phyloP scores from a whole-genome alignment of 129 eudicot genomes.

The Solidago caesia region DNA sequence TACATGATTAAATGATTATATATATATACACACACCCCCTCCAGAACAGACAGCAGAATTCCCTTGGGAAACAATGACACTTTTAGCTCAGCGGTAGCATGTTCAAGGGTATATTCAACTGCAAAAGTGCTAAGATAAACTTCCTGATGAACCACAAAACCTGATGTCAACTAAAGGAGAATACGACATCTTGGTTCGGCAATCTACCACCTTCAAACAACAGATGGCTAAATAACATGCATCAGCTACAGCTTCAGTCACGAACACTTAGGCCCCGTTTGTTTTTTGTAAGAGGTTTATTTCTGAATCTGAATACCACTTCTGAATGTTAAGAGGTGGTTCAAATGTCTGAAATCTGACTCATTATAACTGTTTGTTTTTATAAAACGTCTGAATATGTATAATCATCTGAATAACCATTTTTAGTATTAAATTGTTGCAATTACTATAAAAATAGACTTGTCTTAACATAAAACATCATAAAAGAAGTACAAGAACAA shows the following conservation, averaged over 20 bases:
- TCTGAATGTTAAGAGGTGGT: too few relatives aligned
- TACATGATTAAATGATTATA: background rate
- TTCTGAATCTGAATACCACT: too few relatives aligned
- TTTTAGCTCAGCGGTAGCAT: background rate
- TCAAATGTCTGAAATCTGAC: too few relatives aligned
- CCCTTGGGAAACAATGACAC: background rate
- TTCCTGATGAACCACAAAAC: background rate
- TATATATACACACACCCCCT: background rate
- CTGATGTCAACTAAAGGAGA: background rate
- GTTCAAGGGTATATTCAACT: background rate
- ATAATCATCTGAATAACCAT: too few relatives aligned
- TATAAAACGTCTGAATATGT: too few relatives aligned
- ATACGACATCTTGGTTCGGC: background rate
- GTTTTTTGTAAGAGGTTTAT: too few relatives aligned
- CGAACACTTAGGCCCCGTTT: conserved; percentile 18
- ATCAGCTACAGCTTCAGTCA: conserved; percentile 33
- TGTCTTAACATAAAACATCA: too few relatives aligned
- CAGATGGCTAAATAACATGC: background rate
- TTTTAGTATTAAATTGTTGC: too few relatives aligned
- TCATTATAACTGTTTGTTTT: too few relatives aligned
- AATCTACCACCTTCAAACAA: conserved; percentile 7
- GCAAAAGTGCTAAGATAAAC: background rate
- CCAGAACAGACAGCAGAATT: background rate
- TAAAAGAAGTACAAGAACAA: too few relatives aligned
- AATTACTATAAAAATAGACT: too few relatives aligned